Evolutionary conservation across 768 basidiomycete genomes (phyloP).

Genomic region (Trametes cingulata): DNA sequence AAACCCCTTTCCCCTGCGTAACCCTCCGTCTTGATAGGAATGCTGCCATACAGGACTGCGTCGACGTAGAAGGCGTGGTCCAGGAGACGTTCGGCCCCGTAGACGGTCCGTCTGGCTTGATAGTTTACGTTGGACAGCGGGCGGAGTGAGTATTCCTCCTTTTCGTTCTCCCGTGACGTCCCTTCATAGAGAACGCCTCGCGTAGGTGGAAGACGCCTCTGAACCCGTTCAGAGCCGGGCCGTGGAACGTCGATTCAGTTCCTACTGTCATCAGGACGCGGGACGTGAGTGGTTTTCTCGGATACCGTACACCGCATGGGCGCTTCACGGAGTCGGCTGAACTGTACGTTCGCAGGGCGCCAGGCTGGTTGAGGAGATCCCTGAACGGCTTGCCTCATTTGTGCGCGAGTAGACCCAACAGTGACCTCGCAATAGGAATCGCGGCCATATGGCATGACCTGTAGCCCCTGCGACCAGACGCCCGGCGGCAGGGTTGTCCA

Average conservation of each 20-base stretch:
- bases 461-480: neutral
- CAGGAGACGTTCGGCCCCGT: slow-evolving; percentile 47
- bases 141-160: slow-evolving; percentile 49
- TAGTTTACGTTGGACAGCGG: slow-evolving; percentile 71
- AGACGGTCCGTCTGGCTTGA: slow-evolving; percentile 51
- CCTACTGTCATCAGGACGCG: slow-evolving; percentile 67
- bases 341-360: slow-evolving; percentile 9
- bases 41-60: slow-evolving; percentile 56
- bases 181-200: slow-evolving; percentile 3
- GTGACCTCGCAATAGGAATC: neutral
- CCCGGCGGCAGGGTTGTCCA: neutral
- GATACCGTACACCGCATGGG: neutral
- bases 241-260: slow-evolving; percentile 59
- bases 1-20: slow-evolving; percentile 2
- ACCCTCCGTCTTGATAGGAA: slow-evolving; percentile 21
- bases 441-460: neutral
- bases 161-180: neutral
- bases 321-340: neutral
- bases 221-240: slow-evolving; percentile 60
- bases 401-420: neutral
- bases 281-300: slow-evolving; percentile 45
- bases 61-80: slow-evolving; percentile 57
- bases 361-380: slow-evolving; percentile 27
- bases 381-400: slow-evolving; percentile 3
- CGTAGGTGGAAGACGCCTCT: slow-evolving; percentile 64